Evolutionary conservation across 2,329 filamentous ascomycete species (phyloP), one percentile per base, ranked within the genome.

Genomic region (Cordyceps sp.): DNA sequence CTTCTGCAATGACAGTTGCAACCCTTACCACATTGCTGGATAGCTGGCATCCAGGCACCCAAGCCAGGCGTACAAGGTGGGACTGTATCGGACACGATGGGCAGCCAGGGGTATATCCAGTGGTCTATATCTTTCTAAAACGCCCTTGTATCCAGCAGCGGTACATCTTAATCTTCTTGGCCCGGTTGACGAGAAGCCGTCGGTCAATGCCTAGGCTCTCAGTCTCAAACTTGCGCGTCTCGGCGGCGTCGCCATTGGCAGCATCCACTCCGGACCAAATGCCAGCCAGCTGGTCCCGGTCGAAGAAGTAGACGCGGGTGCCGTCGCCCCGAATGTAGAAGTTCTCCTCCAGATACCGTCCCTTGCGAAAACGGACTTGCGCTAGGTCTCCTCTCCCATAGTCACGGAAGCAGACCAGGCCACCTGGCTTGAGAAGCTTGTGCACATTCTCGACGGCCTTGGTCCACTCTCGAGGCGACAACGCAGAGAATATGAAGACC

Each of bases 311-410:
- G 0, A 98, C 90, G 6, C 90, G 70, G 4, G 90, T 98, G 2
- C 90, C 90, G 53, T 98, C 90, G 2, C 90, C 90, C 22, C 90
- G 67, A 28, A 94, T 81, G 52, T 98, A 98, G 47, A 98, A 98
- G 49, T 96, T 98, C 55, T 96, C 90, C 34, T 85, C 82, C 49
- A 98, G 67, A 48, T 88, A 96, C 26, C 90, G 69, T 10, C 84
- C 84, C 59, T 93, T 94, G 59, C 90, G 93, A 62, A 98, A 96
- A 36, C 90, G 72, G 38, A 98, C 90, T 61, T 98, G 90, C 14
- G 90, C 88, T 38, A 98, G 64, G 55, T 98, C 90, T 22, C 90
- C 90, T 50, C 86, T 73, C 36, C 90, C 90, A 58, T 98, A 98
- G 57, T 98, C 90, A 45, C 90, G 75, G 66, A 98, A 96, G 49